A percentile compares a stretch with the other conserved stretches of the same genome.
Evolutionary conservation across 331 rosid genomes (phyloP).

Genomic region (Spiraea crenata): DNA sequence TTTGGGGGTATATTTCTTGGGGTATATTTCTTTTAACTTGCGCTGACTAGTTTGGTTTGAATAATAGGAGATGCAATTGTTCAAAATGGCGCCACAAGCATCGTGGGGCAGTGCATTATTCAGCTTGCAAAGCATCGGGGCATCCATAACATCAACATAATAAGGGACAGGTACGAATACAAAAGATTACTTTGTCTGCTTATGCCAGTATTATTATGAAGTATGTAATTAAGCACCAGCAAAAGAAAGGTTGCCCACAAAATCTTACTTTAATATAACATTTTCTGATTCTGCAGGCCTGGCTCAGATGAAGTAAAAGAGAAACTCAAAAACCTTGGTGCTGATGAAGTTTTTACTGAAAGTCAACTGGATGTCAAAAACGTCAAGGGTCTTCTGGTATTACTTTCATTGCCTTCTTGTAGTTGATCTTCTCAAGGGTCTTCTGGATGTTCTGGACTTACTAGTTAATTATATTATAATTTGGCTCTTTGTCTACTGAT

Average conservation of each 20-base stretch:
- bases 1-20: background rate
- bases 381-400: constrained; percentile 87
- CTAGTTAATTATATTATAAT: background rate
- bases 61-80: constrained; percentile 83
- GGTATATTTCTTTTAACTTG: background rate
- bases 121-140: constrained; percentile 78
- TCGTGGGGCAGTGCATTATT: constrained; percentile 93
- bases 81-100: constrained; percentile 98
- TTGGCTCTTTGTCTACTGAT: background rate
- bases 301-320: constrained; percentile 72
- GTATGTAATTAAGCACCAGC: background rate
- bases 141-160: constrained; percentile 66
- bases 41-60: constrained; percentile 17
- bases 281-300: constrained; percentile 44
- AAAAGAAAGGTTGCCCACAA: background rate
- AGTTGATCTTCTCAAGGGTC: constrained; percentile 7
- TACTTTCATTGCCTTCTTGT: constrained; percentile 20
- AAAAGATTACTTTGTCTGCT: constrained; percentile 15
- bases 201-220: background rate
- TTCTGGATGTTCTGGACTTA: background rate
- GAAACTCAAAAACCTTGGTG: constrained; percentile 73
- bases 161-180: constrained; percentile 76
- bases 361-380: constrained; percentile 80
- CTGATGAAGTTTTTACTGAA: constrained; percentile 80
- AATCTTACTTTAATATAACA: constrained; percentile 11